A percentile compares a stretch with the other conserved stretches of the same genome.
Conservation (phyloP, 805 yeast species). For the Cyberlindnera xylosilytica region DNA sequence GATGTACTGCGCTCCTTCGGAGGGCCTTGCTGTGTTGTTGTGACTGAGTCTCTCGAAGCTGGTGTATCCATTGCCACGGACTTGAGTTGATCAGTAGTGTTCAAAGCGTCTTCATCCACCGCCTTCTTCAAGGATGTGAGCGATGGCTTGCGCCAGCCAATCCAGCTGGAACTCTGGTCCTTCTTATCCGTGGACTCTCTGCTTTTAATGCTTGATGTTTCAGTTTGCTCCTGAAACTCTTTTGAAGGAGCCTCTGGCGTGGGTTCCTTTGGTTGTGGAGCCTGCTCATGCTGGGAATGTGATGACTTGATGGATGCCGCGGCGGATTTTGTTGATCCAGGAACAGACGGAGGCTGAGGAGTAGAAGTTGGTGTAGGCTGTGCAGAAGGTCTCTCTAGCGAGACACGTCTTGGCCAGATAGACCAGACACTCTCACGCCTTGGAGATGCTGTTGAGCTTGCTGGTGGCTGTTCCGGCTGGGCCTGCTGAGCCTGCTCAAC, state of each 20-base stretch:
- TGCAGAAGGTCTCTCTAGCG: slow-evolving; percentile 3
- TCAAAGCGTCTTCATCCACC: slow-evolving; percentile 14
- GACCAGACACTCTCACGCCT: slow-evolving; percentile 17
- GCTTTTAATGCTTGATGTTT: slow-evolving; percentile 9
- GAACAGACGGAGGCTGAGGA: background rate
- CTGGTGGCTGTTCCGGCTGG: background rate
- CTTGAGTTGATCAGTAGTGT: slow-evolving; percentile 11
- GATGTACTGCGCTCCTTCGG: slow-evolving; percentile 19
- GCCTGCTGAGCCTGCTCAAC: background rate
- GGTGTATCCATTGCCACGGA: slow-evolving; percentile 10
- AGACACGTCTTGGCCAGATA: slow-evolving; percentile 9
- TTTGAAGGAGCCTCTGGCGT: background rate
- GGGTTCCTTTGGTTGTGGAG: background rate
- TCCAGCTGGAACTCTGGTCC: slow-evolving; percentile 17
- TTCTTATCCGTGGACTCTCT: slow-evolving; percentile 10
- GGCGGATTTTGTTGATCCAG: slow-evolving; percentile 5
- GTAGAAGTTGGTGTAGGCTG: background rate
- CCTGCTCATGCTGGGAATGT: background rate
- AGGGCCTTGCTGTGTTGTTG: background rate
- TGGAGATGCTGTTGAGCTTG: slow-evolving; percentile 1
- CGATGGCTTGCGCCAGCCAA: slow-evolving; percentile 26
- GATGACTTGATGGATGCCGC: background rate
- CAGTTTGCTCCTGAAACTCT: background rate
- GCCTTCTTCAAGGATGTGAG: slow-evolving; percentile 20
- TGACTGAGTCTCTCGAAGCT: background rate